Evolutionary conservation across 129 eudicot genomes (phyloP), one percentile per base, ranked within the genome.

Genomic region (Escallonia rubra): DNA sequence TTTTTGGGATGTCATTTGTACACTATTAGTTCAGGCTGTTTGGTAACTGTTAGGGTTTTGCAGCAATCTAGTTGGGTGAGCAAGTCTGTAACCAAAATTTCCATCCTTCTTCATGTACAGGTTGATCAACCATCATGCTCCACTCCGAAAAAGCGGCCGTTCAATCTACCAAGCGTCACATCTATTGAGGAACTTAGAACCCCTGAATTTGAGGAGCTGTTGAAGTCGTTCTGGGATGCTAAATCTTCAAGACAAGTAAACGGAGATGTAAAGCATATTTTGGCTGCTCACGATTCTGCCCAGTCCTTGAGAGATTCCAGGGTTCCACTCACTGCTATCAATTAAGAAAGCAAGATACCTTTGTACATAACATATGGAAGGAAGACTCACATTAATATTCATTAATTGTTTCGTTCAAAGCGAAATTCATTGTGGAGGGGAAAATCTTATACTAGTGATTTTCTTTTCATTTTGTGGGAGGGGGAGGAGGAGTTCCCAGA

Each of bases 81-180:
- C 40, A 43, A 49, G 59, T 47, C 12, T 7, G 58, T 13, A 23
- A 7, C 34, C 34, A 39, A 40, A 50, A 39, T 34, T 14, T 68
- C 9, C 23, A 40, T n/a, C 8, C 9, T 54, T 52, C 7, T 4
- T 53, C 15, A 56, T 58, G 56, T n/a, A 60, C 75, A 92, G 98
- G 95, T 88, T 72, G 98, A 92, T 78, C 82, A 92, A 74, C 91
- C 98, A 40, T 81, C 95, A 52, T 92, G 96, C 47, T 84, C 96
- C 41, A 89, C 98, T 0, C 98, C 98, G 2, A 84, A 77, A 72
- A 89, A 76, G 81, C 80, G 98, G 76, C 59, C 86, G 10, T 77
- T 88, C 67, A 89, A 82, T 74, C 86, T 86, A 46, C 95, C 95
- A 51, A 92, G 91, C 73, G 75, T 80, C 23, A 54, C 84, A 10